A percentile compares a stretch with the other conserved stretches of the same genome.
These are phyloP conservation scores for Solanum ahanhuiri DNA, from an alignment of 257 asterid species.

Conservation along the genomic window DNA sequence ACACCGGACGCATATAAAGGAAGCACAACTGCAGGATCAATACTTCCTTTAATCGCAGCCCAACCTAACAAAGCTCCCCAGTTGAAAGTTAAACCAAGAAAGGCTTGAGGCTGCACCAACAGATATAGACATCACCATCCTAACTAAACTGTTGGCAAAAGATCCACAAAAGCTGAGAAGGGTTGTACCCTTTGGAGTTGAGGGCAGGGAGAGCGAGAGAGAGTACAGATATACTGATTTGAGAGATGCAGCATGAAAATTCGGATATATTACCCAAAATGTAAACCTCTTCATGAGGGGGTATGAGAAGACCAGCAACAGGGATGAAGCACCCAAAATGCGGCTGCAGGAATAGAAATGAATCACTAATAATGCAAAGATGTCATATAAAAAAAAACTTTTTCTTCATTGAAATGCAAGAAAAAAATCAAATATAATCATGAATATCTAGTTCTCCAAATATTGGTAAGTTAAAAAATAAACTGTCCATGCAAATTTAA, in stretches of 20 bases:
- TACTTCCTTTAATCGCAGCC: constrained; percentile 78
- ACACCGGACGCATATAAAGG: constrained; percentile 66
- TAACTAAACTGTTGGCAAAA: neutral
- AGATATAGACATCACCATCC: constrained; percentile 6
- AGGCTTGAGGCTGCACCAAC: constrained; percentile 88
- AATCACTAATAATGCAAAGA: neutral
- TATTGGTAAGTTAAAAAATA: neutral
- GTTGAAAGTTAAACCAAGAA: constrained; percentile 70
- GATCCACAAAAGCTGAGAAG: neutral
- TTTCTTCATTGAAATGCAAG: neutral
- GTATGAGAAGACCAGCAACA: constrained; percentile 62
- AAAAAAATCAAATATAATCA: neutral
- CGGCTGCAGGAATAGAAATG: constrained; percentile 38
- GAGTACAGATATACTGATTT: neutral
- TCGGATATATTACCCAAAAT: constrained; percentile 51
- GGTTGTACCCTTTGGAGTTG: neutral
- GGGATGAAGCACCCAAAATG: constrained; percentile 60
- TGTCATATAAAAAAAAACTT: neutral
- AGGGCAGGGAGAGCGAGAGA: neutral
- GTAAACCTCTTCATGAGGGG: constrained; percentile 93
- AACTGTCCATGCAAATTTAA: neutral
- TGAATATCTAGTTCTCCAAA: neutral
- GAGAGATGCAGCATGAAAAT: neutral
- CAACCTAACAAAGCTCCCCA: constrained; percentile 91
- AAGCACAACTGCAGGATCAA: constrained; percentile 57